These are phyloP conservation scores for Rachicladosporium sp. DNA, from an alignment of 2,329 filamentous ascomycete genomes.

Conservation along the genomic window DNA sequence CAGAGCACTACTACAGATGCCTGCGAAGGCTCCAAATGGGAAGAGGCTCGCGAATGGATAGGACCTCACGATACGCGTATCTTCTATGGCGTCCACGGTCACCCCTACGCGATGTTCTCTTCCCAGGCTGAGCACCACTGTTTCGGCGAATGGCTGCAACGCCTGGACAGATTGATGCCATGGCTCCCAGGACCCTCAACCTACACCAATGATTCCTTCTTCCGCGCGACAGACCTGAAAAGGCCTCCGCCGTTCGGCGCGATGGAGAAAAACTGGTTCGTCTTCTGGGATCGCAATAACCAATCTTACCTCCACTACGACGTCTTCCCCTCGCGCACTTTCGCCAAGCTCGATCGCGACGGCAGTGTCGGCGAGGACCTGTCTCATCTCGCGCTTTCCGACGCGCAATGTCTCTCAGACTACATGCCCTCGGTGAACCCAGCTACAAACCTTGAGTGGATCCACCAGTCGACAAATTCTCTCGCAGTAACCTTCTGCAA, in stretches of 20 bases:
- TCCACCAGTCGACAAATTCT: conserved; percentile 49
- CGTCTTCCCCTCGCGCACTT: conserved; percentile 37
- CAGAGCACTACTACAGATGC: conserved; percentile 29
- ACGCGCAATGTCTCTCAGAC: conserved; percentile 38
- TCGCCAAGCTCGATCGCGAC: conserved; percentile 34
- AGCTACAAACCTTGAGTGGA: no score
- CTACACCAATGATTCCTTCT: conserved; percentile 23
- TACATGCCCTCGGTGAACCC: conserved; percentile 6
- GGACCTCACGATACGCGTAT: conserved; percentile 49
- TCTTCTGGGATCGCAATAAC: conserved; percentile 44
- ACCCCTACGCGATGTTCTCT: conserved; percentile 41
- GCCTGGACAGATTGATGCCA: conserved; percentile 38
- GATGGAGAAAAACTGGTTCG: conserved; percentile 52
- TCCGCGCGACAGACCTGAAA: conserved; percentile 38
- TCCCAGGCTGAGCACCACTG: conserved; percentile 44
- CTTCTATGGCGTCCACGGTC: conserved; percentile 39
- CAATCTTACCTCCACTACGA: conserved; percentile 43
- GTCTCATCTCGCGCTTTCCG: conserved; percentile 26
- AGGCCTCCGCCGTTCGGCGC: conserved; percentile 33
- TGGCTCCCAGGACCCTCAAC: not conserved
- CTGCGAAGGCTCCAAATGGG: conserved; percentile 12
- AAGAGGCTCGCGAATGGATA: conserved; percentile 9
- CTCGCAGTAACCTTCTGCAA: conserved; percentile 43
- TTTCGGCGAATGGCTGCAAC: conserved; percentile 45
- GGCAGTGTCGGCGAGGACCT: conserved; percentile 39